Evolutionary conservation across 306 rosid species (phyloP), one percentile per base, ranked within the genome.

Genomic region (Aeschynomene evenia): DNA sequence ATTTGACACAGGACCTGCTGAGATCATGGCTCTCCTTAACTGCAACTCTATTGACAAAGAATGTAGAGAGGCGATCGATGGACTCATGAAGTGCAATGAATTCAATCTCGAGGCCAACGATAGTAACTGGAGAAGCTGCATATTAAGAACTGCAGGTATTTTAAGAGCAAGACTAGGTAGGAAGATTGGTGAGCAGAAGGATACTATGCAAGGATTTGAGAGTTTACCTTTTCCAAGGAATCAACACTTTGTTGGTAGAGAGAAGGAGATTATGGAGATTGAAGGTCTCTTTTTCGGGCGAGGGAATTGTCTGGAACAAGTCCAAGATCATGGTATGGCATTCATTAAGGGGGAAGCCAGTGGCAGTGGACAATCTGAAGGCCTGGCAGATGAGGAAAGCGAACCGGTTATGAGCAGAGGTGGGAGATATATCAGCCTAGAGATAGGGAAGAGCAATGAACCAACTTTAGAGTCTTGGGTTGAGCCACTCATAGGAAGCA

Each of bases 371-470:
- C 92, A 89, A 66, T 87, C 96, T 15, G 98, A 89, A 63, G 95
- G 95, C 39, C 81, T 81, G n/a, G 98, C 95, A 14, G 92, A 92
- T 59, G 92, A 89, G 69, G 96, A 89, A 78, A 82, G 86, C 14
- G 98, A 84, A 51, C 21, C 68, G 10, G 84, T 80, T 42, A 51
- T 73, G 0, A 65, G 76, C 1, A 75, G 69, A 74, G 84, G 83
- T 43, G 89, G 89, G 48, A 85, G 91, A 76, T 89, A 79, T 68
- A 85, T 89, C 33, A 85, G 85, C 76, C 52, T 89, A 58, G 96
- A 92, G 71, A 58, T 89, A 42, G 88, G 87, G 23, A 85, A 87
- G 70, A 77, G 83, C 62, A 86, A 84, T 58, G 91, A 91, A 48
- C 91, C 89, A 39, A 79, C 78, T 40, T 81, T 84, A 31, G 91